Conservation (phyloP, 1,284 basidiomycete species). For the Xerocomus cyaneibrunnescens region DNA sequence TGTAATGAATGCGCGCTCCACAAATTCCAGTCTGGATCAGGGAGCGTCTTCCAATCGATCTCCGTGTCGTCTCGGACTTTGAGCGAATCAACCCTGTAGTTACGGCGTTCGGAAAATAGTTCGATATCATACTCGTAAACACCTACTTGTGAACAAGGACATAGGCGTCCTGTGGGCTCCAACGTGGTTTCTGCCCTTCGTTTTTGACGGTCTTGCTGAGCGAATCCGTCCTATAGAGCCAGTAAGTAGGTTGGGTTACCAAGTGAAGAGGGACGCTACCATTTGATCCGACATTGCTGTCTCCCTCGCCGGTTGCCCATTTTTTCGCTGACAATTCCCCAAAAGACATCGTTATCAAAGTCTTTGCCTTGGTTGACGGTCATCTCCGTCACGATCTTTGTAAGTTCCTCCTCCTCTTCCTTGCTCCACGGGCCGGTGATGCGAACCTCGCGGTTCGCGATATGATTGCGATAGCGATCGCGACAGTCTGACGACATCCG, state of each 20-base stretch:
- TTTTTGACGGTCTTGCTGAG: slow-evolving; percentile 70
- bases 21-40: slow-evolving; percentile 75
- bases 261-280: slow-evolving; percentile 41
- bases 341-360: slow-evolving; percentile 76
- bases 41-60: slow-evolving; percentile 76
- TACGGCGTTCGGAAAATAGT: background rate
- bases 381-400: slow-evolving; percentile 69
- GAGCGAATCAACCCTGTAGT: slow-evolving; percentile 63
- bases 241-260: slow-evolving; percentile 2
- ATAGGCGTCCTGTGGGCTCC: slow-evolving; percentile 71
- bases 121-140: background rate
- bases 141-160: slow-evolving; percentile 79
- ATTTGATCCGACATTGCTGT: slow-evolving; percentile 85
- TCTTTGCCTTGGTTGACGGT: slow-evolving; percentile 65
- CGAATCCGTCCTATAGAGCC: slow-evolving; percentile 62
- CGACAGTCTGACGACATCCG: slow-evolving; percentile 78
- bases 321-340: slow-evolving; percentile 69
- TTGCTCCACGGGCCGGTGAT: slow-evolving; percentile 65
- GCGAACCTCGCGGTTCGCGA: slow-evolving; percentile 58
- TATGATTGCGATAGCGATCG: slow-evolving; percentile 80
- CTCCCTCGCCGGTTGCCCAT: slow-evolving; percentile 75
- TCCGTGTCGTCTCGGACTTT: slow-evolving; percentile 78
- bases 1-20: slow-evolving; percentile 78
- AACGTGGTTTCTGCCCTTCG: slow-evolving; percentile 65
- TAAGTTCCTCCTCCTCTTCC: slow-evolving; percentile 72